Conservation (phyloP, 1,284 basidiomycete genomes). For the Malassezia dermatis region DNA sequence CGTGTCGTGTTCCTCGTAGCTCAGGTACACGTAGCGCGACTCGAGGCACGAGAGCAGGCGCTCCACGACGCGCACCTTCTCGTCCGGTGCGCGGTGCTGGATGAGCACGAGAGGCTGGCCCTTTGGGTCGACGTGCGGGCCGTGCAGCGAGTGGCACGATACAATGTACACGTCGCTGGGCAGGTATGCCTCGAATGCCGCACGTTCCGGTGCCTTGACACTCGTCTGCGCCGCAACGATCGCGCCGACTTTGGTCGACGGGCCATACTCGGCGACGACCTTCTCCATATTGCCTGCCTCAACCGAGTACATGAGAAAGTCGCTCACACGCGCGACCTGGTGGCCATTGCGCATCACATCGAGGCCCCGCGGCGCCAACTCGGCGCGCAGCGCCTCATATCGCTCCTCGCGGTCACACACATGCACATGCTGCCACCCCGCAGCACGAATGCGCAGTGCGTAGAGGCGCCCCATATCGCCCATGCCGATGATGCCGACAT, state of each 20-base stretch:
- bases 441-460: constrained; percentile 62
- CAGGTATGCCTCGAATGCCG: constrained; percentile 78
- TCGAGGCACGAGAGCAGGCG: constrained; percentile 69
- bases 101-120: constrained; percentile 90
- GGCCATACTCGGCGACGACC: constrained; percentile 79
- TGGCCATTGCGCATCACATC: constrained; percentile 68
- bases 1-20: constrained; percentile 87
- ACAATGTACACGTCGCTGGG: constrained; percentile 79
- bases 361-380: constrained; percentile 55
- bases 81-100: constrained; percentile 68
- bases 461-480: constrained; percentile 87
- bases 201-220: constrained; percentile 86
- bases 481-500: constrained; percentile 51
- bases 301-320: constrained; percentile 84
- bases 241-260: constrained; percentile 83
- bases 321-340: constrained; percentile 68
- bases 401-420: constrained; percentile 80
- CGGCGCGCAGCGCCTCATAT: constrained; percentile 58
- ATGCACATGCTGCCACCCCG: constrained; percentile 70
- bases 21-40: constrained; percentile 75
- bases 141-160: constrained; percentile 88
- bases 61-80: constrained; percentile 68
- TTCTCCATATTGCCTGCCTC: constrained; percentile 78
- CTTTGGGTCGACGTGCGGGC: constrained; percentile 77
- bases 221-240: constrained; percentile 92